phyloP scores from a whole-genome alignment of 352 stramenopile genomes.

The Globisporangium cederbergense region DNA sequence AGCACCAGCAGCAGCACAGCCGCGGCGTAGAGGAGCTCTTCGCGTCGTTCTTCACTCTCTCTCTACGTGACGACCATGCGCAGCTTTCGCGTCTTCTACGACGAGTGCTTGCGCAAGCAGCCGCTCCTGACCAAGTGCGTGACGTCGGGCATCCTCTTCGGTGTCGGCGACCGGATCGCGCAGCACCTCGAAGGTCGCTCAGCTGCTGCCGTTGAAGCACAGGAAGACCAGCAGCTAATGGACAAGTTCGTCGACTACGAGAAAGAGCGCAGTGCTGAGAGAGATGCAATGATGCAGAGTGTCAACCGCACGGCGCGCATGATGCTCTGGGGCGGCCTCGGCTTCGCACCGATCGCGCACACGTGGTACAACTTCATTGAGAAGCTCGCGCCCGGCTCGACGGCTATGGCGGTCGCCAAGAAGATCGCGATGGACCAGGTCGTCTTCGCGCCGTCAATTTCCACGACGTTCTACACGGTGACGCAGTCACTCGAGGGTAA shows the following conservation, averaged over 20 bases:
- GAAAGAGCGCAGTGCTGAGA: background rate
- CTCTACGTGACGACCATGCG: constrained; percentile 24
- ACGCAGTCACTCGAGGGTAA: constrained; percentile 42
- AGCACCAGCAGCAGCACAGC: background rate
- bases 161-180: constrained; percentile 56
- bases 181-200: constrained; percentile 37
- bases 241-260: constrained; percentile 16
- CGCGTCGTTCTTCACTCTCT: background rate
- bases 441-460: constrained; percentile 39
- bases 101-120: constrained; percentile 39
- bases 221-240: background rate
- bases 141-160: constrained; percentile 66
- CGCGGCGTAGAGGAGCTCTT: background rate
- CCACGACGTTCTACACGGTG: constrained; percentile 35
- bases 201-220: background rate
- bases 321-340: constrained; percentile 83
- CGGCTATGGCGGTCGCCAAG: constrained; percentile 27
- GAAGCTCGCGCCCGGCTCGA: constrained; percentile 26
- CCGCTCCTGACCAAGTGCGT: constrained; percentile 71
- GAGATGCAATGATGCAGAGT: background rate
- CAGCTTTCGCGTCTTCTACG: constrained; percentile 46
- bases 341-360: constrained; percentile 87
- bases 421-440: constrained; percentile 46
- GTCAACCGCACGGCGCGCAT: constrained; percentile 37
- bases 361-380: constrained; percentile 89